Evolutionary conservation across 2,329 filamentous ascomycete species (phyloP).

Genomic region (Atkinsonella texensis): DNA sequence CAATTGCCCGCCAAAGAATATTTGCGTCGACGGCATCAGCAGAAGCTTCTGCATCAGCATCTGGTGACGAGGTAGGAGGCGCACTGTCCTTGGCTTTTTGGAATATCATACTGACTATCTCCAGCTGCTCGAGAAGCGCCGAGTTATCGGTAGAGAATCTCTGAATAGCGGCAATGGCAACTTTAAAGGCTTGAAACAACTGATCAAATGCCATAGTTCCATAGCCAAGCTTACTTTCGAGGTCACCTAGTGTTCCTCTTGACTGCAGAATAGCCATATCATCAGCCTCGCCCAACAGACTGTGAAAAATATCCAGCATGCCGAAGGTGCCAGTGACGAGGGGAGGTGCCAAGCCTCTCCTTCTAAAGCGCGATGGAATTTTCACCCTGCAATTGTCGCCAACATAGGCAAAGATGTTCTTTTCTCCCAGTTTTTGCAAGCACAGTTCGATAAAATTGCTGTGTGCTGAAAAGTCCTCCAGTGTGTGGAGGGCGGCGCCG

Average conservation of each 20-base stretch:
- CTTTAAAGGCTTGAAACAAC: conserved; percentile 15
- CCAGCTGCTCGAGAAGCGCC: conserved; percentile 15
- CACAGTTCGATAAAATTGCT: conserved; percentile 67
- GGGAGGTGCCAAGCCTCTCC: conserved; percentile 47
- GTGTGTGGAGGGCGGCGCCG: conserved; percentile 58
- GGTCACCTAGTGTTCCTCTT: conserved; percentile 53
- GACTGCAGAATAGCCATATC: conserved; percentile 29
- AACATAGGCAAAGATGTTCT: conserved; percentile 47
- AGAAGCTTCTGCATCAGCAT: conserved; percentile 4
- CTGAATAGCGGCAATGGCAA: conserved; percentile 14
- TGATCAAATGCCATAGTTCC: conserved; percentile 25
- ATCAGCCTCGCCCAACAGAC: conserved; percentile 41
- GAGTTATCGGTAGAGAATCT: conserved; percentile 13
- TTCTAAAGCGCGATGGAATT: conserved; percentile 39
- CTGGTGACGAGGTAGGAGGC: conserved; percentile 8
- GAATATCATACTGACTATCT: conserved; percentile 15
- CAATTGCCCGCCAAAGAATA: conserved; percentile 72
- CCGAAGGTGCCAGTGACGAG: conserved; percentile 46
- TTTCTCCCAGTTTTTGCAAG: conserved; percentile 55
- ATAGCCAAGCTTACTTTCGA: conserved; percentile 66
- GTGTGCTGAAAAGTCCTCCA: conserved; percentile 55
- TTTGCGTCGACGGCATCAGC: conserved; percentile 10
- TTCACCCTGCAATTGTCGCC: conserved; percentile 13
- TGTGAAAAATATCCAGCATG: conserved; percentile 61
- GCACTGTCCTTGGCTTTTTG: conserved; percentile 14